These are phyloP conservation scores for Suillus spraguei DNA, from an alignment of 768 basidiomycete species.

Conservation along the genomic window DNA sequence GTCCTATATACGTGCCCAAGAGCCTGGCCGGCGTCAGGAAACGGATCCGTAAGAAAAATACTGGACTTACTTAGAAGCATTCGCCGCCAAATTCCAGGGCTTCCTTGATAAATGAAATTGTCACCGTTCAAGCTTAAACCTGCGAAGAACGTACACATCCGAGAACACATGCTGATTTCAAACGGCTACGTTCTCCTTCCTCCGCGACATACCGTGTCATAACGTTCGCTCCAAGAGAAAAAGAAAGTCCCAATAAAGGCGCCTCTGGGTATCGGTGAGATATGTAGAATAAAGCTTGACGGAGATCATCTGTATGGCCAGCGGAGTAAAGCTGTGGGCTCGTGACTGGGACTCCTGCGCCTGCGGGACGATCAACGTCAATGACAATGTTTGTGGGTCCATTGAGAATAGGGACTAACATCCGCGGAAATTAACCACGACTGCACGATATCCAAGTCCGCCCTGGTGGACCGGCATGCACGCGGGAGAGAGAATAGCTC, in stretches of 20 bases:
- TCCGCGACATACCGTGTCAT: conserved; percentile 88
- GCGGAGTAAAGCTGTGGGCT: conserved; percentile 85
- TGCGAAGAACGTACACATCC: conserved; percentile 62
- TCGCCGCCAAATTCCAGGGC: conserved; percentile 53
- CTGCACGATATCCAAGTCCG: conserved; percentile 89
- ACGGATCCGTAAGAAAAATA: conserved; percentile 15
- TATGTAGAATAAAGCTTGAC: conserved; percentile 79
- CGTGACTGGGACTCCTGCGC: conserved; percentile 85
- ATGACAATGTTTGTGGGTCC: conserved; percentile 13
- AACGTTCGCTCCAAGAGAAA: conserved; percentile 93
- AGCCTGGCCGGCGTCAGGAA: conserved; percentile 44
- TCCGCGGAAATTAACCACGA: conserved; percentile 91
- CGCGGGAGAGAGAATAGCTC: conserved; percentile 76
- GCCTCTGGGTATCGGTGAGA: conserved; percentile 73
- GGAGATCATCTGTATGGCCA: conserved; percentile 87
- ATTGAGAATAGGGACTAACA: conserved; percentile 52
- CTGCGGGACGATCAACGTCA: conserved; percentile 40
- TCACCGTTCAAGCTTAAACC: conserved; percentile 15
- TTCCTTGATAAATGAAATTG: conserved; percentile 23
- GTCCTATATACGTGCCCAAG: conserved; percentile 54
- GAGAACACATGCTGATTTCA: conserved; percentile 67
- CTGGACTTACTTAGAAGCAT: conserved; percentile 34
- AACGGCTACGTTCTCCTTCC: conserved; percentile 65
- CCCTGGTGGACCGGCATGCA: conserved; percentile 71
- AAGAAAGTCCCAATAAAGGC: conserved; percentile 84